These are phyloP conservation scores for Boeremia exigua DNA, from an alignment of 2,329 filamentous ascomycete species.

Conservation along the genomic window DNA sequence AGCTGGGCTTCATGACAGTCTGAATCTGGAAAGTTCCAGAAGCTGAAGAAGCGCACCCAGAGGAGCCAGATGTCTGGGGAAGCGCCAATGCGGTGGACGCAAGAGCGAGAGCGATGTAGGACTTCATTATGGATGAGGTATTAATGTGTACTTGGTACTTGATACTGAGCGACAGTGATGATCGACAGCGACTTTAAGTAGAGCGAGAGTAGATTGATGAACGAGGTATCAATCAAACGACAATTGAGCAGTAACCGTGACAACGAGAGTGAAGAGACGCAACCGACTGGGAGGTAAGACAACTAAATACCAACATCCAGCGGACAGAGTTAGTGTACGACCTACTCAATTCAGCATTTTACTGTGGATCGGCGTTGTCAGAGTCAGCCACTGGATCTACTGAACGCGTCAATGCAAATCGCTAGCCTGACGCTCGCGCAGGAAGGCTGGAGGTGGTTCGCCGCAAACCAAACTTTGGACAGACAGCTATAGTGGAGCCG, in stretches of 20 bases:
- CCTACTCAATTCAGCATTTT: conserved; percentile 32
- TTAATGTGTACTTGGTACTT: conserved; percentile 1
- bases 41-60: conserved; percentile 59
- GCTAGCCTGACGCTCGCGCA: conserved; percentile 30
- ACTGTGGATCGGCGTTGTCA: conserved; percentile 27
- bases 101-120: conserved; percentile 38
- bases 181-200: conserved; percentile 12
- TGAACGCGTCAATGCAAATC: conserved; percentile 38
- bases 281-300: conserved; percentile 26
- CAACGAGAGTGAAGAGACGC: conserved; percentile 34
- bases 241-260: conserved; percentile 29
- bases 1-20: conserved; percentile 51
- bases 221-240: conserved; percentile 45
- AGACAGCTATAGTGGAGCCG: conserved; percentile 17
- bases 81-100: conserved; percentile 37
- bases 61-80: conserved; percentile 52
- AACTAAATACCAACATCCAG: conserved; percentile 37
- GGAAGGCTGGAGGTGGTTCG: conserved; percentile 31
- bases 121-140: conserved; percentile 36
- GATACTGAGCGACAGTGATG: conserved; percentile 18
- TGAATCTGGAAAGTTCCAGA: conserved; percentile 66
- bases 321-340: conserved; percentile 19
- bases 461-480: conserved; percentile 11
- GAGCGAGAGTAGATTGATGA: conserved; percentile 44
- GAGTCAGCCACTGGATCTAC: conserved; percentile 30